These are phyloP conservation scores for Gigaspora rosea DNA, from an alignment of 192 early-diverging fungal genomes.

Conservation along the genomic window DNA sequence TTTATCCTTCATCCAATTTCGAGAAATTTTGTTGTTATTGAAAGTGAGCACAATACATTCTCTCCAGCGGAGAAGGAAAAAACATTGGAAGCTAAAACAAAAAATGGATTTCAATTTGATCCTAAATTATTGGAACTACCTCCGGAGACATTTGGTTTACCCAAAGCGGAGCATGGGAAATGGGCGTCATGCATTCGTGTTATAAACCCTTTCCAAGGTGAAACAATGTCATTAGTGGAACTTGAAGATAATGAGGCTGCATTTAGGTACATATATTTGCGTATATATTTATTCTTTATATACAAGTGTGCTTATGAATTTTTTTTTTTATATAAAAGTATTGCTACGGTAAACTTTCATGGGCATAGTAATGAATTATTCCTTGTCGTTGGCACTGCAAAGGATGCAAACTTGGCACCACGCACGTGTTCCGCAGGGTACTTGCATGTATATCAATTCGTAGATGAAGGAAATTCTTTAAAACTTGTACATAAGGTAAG, in stretches of 20 bases:
- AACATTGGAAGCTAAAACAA: conserved; percentile 54
- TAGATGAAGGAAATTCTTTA: conserved; percentile 60
- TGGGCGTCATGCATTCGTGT: conserved; percentile 90
- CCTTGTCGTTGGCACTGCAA: conserved; percentile 84
- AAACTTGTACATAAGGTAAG: conserved; percentile 75
- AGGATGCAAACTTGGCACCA: conserved; percentile 68
- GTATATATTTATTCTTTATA: not conserved
- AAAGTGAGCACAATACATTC: conserved; percentile 80
- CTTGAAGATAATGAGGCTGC: conserved; percentile 85
- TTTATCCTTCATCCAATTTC: conserved; percentile 73
- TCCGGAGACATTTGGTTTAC: conserved; percentile 80
- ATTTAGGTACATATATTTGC: conserved; percentile 49
- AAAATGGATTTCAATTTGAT: conserved; percentile 57
- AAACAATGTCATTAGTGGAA: conserved; percentile 69
- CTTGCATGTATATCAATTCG: conserved; percentile 75
- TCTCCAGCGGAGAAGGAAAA: conserved; percentile 66
- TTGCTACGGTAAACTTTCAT: conserved; percentile 66
- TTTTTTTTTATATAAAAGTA: conserved; percentile 34
- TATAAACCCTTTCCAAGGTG: conserved; percentile 73
- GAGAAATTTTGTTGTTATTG: conserved; percentile 86
- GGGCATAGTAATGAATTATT: conserved; percentile 57
- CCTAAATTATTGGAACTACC: conserved; percentile 59
- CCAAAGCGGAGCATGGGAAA: conserved; percentile 64
- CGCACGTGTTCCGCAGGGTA: conserved; percentile 67
- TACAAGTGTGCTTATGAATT: not conserved